Percentiles rank a stretch among this genome's conserved stretches.
Conservation (phyloP, 176 grass and related monocot species). For the Lolium multiflorum region DNA sequence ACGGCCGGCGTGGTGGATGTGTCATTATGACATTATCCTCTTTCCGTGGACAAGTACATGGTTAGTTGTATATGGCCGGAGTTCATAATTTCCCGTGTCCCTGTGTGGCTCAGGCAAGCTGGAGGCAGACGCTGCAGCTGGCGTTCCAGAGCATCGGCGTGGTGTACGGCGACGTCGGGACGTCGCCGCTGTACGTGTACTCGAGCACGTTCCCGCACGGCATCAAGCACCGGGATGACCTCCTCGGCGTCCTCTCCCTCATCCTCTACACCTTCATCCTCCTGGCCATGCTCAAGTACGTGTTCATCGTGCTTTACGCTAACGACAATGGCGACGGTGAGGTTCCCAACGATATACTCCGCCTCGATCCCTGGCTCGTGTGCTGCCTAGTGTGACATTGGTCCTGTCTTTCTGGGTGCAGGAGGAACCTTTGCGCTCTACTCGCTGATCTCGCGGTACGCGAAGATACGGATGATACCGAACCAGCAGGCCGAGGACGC, state of each 20-base stretch:
- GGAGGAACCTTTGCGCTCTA: neutral
- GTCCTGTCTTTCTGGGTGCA: neutral
- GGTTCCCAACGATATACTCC: neutral
- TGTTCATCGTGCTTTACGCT: slow-evolving; percentile 7
- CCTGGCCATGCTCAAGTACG: neutral
- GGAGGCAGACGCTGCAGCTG: slow-evolving; percentile 43
- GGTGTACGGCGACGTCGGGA: slow-evolving; percentile 42
- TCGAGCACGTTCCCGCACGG: slow-evolving; percentile 61
- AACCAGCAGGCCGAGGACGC: slow-evolving; percentile 13
- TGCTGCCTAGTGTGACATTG: neutral
- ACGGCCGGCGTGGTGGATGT: too few relatives aligned
- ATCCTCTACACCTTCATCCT: neutral
- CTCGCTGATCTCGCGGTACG: neutral
- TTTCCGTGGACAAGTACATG: too few relatives aligned
- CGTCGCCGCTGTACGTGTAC: slow-evolving; percentile 68
- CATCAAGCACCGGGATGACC: slow-evolving; percentile 51
- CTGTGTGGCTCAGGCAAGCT: slow-evolving; percentile 15
- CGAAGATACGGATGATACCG: neutral
- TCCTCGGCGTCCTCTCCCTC: slow-evolving; percentile 14
- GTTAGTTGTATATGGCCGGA: too few relatives aligned
- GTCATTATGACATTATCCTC: too few relatives aligned
- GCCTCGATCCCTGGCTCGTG: neutral
- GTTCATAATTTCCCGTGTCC: too few relatives aligned
- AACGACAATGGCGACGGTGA: slow-evolving; percentile 13
- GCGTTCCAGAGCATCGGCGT: slow-evolving; percentile 69